phyloP scores from a whole-genome alignment of 2,329 filamentous ascomycete species.

The Cladosporium cucumerinum region DNA sequence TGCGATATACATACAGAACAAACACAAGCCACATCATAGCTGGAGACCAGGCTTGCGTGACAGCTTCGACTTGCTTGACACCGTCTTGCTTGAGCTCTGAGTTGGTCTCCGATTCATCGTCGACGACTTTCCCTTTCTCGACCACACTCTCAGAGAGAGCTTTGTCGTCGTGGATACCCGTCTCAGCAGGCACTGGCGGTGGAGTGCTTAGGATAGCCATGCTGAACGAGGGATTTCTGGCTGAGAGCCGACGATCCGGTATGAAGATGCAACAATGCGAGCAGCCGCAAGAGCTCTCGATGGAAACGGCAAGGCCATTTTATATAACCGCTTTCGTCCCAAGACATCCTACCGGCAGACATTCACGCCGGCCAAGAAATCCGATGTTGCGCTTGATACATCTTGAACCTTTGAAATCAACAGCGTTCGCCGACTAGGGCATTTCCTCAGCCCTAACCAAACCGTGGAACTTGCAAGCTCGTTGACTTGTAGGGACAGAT shows the following conservation, averaged over 20 bases:
- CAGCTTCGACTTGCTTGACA: slow-evolving; percentile 40
- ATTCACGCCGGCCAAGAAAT: not conserved
- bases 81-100: slow-evolving; percentile 25
- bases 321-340: not conserved
- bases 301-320: not conserved
- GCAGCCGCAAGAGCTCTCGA: not conserved
- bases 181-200: not conserved
- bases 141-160: not conserved
- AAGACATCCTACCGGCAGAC: not conserved
- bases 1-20: slow-evolving; percentile 32
- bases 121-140: not conserved
- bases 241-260: not conserved
- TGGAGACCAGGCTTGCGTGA: slow-evolving; percentile 40
- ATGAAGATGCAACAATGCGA: not conserved
- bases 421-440: not conserved
- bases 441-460: not conserved
- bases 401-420: not conserved
- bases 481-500: not conserved
- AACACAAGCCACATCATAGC: slow-evolving; percentile 37
- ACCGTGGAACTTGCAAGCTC: not conserved
- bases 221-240: not conserved
- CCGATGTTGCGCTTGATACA: not conserved
- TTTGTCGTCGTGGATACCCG: not conserved
- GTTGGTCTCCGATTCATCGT: not conserved
- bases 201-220: not conserved